Evolutionary conservation across 169 alveolate genomes (phyloP).

Genomic region (Plasmodium coatneyi): DNA sequence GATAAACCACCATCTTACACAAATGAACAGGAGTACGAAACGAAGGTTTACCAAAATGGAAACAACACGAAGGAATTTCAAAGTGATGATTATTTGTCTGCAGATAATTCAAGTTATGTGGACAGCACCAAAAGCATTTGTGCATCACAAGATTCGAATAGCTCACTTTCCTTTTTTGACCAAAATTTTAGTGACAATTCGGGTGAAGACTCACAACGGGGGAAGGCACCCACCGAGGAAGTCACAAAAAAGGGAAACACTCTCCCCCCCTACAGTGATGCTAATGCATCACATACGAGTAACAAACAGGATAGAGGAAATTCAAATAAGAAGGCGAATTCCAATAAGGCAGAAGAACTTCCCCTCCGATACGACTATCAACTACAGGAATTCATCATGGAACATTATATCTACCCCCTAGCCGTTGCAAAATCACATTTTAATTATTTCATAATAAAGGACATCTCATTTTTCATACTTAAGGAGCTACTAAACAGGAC

Average conservation of each 20-base stretch:
- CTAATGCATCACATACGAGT: not conserved
- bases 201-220: not conserved
- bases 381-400: constrained; percentile 89
- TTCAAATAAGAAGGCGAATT: not conserved
- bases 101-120: constrained; percentile 52
- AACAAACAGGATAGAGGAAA: not conserved
- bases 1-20: not conserved
- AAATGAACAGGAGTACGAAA: not conserved
- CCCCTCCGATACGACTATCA: constrained; percentile 81
- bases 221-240: not conserved
- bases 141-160: constrained; percentile 71
- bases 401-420: constrained; percentile 87
- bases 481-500: constrained; percentile 35
- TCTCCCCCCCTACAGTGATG: not conserved
- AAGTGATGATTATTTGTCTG: not conserved
- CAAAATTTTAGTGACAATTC: constrained; percentile 48
- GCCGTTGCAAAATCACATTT: constrained; percentile 88
- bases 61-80: not conserved
- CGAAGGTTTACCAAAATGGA: not conserved
- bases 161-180: constrained; percentile 53
- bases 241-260: not conserved
- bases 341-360: not conserved
- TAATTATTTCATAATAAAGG: constrained; percentile 88
- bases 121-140: constrained; percentile 61
- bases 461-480: constrained; percentile 85